Base-by-base conservation (phyloP, 2,329 filamentous ascomycete species). In the Fusarium azukiicola region DNA sequence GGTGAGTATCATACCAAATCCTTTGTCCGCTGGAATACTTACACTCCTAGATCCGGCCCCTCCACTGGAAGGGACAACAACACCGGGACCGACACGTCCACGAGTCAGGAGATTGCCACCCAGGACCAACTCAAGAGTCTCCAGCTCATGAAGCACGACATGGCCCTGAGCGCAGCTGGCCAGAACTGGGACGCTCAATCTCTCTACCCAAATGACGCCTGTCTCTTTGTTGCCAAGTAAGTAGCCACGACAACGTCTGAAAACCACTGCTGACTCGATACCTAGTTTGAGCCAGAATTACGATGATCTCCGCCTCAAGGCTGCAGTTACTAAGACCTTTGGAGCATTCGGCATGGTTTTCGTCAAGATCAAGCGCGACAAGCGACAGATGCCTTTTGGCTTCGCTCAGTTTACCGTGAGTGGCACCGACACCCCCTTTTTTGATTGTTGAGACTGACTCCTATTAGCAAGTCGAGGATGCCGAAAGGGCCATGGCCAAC, bases 181-280 rank as follows among this genome's bases (percentile, higher is more conserved):
- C 11, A 36, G 12, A 61, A 46, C 3, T 84, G 90, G 5, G 91
- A 93, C 79, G 90, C 91, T 6, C 92, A 94, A 81, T 85, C 86
- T 1, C 85, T 90, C 47, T 92, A 92, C 69, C 90, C 92, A 1
- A 88, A 92, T 1, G 90, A 89, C 12, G 91, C 91, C 50, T 95
- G 93, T 81, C 89, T 95, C 47, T 95, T 95, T 80, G 93, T 94
- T 49, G 94, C 93, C 44, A 95, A 95, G 94, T 95, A 89, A 88
- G 92, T 88, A 17, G 38, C 36, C 17, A 23, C 64, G 6, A 10
- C 9, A 21, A 13, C 10, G 23, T n/a, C 14, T 11, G 13, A 8
- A 6, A 13, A 14, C 8, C 13, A 9, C 27, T 46, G 44, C 73
- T 80, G 13, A 76, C 56, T 17, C 13, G 32, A 40, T 10, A n/a